Evolutionary conservation across 768 basidiomycete species (phyloP).

Genomic region (Cyclocybe aegerita): DNA sequence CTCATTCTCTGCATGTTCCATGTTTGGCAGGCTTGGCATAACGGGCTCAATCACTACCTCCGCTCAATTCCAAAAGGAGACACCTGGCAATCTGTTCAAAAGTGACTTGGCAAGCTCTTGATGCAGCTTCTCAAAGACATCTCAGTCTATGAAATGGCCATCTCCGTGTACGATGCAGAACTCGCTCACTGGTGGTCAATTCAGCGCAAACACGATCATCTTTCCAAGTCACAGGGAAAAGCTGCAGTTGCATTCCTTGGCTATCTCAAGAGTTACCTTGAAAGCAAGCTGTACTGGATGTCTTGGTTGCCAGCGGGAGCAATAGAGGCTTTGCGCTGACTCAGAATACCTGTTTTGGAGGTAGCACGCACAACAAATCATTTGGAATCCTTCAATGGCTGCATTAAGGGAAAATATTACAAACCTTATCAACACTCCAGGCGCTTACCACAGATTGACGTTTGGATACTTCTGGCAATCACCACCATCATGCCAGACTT

Average conservation of each 20-base stretch:
- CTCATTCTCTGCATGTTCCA: slow-evolving; percentile 36
- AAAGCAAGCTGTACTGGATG: slow-evolving; percentile 19
- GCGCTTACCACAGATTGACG: slow-evolving; percentile 17
- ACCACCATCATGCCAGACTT: slow-evolving; percentile 20
- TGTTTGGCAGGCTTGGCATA: slow-evolving; percentile 31
- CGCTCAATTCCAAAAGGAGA: slow-evolving; percentile 23
- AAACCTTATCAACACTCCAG: slow-evolving; percentile 19
- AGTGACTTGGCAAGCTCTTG: slow-evolving; percentile 15
- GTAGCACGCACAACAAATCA: slow-evolving; percentile 32
- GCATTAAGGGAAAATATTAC: slow-evolving; percentile 26
- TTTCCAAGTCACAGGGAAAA: slow-evolving; percentile 13
- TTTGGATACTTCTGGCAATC: slow-evolving; percentile 18
- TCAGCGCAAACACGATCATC: not conserved
- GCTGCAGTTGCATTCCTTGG: slow-evolving; percentile 19
- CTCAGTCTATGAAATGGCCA: slow-evolving; percentile 17
- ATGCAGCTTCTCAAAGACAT: slow-evolving; percentile 22
- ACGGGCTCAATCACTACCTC: slow-evolving; percentile 24
- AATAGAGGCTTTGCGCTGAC: slow-evolving; percentile 19
- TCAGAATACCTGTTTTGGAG: slow-evolving; percentile 17
- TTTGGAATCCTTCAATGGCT: slow-evolving; percentile 34
- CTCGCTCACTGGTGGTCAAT: slow-evolving; percentile 14
- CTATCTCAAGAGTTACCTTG: slow-evolving; percentile 17
- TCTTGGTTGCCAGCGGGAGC: slow-evolving; percentile 29
- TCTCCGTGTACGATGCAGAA: slow-evolving; percentile 14
- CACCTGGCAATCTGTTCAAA: slow-evolving; percentile 11